Evolutionary conservation across 2,329 filamentous ascomycete species (phyloP).

Genomic region (Leptosphaerulina australis): DNA sequence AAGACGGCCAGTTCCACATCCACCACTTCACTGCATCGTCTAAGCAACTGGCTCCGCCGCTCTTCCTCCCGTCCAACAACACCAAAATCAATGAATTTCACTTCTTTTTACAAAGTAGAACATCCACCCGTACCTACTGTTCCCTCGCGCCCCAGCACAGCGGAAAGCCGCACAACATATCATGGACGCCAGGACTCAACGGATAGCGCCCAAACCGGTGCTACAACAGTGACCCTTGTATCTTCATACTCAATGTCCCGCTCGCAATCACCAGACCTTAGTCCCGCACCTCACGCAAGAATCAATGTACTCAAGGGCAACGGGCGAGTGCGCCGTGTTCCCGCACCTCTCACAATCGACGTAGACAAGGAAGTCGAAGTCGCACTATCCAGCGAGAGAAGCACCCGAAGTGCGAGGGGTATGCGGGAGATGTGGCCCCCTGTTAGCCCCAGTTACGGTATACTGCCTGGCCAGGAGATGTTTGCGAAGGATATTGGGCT

Average conservation of each 20-base stretch:
- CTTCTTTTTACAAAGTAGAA: slow-evolving; percentile 43
- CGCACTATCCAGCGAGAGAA: slow-evolving; percentile 21
- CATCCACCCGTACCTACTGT: slow-evolving; percentile 7
- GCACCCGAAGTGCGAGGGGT: slow-evolving; percentile 25
- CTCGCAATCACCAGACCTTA: slow-evolving; percentile 8
- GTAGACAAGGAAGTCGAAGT: slow-evolving; percentile 35
- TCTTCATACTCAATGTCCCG: slow-evolving; percentile 21
- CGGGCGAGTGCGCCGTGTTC: slow-evolving; percentile 37
- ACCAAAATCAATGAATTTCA: slow-evolving; percentile 21
- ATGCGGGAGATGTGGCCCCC: slow-evolving; percentile 35
- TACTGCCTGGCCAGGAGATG: slow-evolving; percentile 44
- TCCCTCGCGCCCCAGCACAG: slow-evolving; percentile 28
- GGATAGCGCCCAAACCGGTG: slow-evolving; percentile 36
- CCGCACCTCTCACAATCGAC: slow-evolving; percentile 33
- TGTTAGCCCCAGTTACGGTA: slow-evolving; percentile 32
- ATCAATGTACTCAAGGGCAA: slow-evolving; percentile 27
- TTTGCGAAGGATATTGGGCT: slow-evolving; percentile 25
- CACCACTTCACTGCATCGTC: slow-evolving; percentile 41
- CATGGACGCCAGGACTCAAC: slow-evolving; percentile 42
- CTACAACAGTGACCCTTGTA: slow-evolving; percentile 39
- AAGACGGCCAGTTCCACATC: slow-evolving; percentile 31
- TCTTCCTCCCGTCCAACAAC: slow-evolving; percentile 37
- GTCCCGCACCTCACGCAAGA: slow-evolving; percentile 18
- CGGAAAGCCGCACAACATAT: slow-evolving; percentile 26
- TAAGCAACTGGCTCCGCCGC: slow-evolving; percentile 46